Percentiles rank a stretch among this genome's conserved stretches.
Evolutionary conservation across 192 early-diverging fungal genomes (phyloP).

Genomic region (Jimgerdemannia flammicorona): DNA sequence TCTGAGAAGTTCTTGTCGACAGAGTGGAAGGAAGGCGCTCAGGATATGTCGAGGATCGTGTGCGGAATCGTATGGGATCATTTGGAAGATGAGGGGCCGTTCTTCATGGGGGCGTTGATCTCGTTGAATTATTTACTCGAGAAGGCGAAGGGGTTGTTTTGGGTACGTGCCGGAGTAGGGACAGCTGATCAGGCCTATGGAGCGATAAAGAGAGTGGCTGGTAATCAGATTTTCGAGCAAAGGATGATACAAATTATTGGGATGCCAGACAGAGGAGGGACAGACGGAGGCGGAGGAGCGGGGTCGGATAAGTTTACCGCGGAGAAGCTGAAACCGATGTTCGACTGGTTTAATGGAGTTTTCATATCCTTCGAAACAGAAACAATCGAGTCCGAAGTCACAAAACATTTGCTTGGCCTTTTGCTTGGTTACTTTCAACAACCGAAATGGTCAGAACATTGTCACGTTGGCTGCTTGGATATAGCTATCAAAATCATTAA

Average conservation of each 20-base stretch:
- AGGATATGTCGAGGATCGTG: not conserved
- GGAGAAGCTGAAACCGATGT: conserved; percentile 14
- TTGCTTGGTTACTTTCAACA: conserved; percentile 27
- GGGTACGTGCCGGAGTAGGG: not conserved
- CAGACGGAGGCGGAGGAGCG: conserved; percentile 14
- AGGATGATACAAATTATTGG: not conserved
- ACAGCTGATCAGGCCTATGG: not conserved
- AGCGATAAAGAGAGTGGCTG: not conserved
- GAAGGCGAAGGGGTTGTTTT: not conserved
- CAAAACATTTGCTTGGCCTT: conserved; percentile 14
- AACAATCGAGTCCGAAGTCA: conserved; percentile 8
- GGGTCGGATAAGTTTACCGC: not conserved
- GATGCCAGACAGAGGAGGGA: conserved; percentile 12
- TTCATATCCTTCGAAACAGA: conserved; percentile 11
- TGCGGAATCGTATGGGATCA: not conserved
- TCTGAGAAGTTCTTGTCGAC: not conserved
- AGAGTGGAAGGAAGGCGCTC: not conserved
- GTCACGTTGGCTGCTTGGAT: conserved; percentile 10
- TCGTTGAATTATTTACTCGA: not conserved
- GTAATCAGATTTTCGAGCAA: not conserved
- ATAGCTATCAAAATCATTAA: conserved; percentile 19
- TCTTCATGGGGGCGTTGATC: not conserved
- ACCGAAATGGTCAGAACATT: conserved; percentile 7
- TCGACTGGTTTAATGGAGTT: conserved; percentile 20
- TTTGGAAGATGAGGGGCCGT: not conserved